Base-by-base conservation (phyloP, 768 basidiomycete species). In the Tricholoma sp. region DNA sequence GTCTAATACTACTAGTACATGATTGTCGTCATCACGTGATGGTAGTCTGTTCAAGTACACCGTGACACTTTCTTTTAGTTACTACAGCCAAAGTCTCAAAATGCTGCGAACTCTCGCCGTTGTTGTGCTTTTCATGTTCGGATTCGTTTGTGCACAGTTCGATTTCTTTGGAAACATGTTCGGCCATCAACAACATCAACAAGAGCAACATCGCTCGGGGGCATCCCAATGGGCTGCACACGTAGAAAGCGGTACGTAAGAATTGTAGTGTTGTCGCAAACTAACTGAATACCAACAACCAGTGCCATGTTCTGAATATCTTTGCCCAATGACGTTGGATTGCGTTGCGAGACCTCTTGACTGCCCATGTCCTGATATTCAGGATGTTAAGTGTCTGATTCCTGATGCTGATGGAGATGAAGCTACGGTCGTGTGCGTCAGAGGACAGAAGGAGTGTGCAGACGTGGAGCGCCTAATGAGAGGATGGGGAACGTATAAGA, bases 81-180 rank as follows among this genome's bases (percentile, higher is more conserved):
- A 5, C 5, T 27, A 27, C 35, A 21, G 10, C 37, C 53, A 21
- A 43, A 37, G 43, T 16, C 18, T 16, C 46, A 45, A 47, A 50
- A 66, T 66, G 65, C 47, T 58, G 16, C 64, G 60, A 21, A 37
- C 53, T 50, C 24, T 64, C 18, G 35, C 61, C 10, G 27, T 70
- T 22, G 45, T 73, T 14, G 59, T 80, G 19, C 64, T 77, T 12
- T 56, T 76, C 5, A 70, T 75, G 54, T 62, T 74, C 43, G 69
- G 71, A 14, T 54, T 77, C 45, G 79, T 69, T 31, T 71, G 74
- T 14, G 86, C 83, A n/a, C 88, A 91, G 64, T 91, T 91, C 69
- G 78, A 83, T 47, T 88, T 90, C 70, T 92, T 92, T 64, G 83
- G 87, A 59, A 83, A 86, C 41, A 85, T 91, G 82, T 91, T 89